These are phyloP conservation scores for Alternaria novae-zelandiae DNA, from an alignment of 2,329 filamentous ascomycete genomes.

Conservation along the genomic window DNA sequence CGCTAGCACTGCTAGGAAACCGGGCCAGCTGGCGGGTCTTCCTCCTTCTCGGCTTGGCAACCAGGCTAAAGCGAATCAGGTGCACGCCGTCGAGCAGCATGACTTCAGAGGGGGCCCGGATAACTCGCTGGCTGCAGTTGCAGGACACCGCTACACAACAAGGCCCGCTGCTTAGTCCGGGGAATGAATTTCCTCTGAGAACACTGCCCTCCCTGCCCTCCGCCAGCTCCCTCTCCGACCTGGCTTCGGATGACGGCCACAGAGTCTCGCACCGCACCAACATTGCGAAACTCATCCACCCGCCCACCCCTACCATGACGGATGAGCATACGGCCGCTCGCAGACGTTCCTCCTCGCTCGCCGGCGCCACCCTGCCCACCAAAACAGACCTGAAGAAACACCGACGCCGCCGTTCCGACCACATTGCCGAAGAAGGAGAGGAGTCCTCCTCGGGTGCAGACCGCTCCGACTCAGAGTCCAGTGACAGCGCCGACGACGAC, in stretches of 20 bases:
- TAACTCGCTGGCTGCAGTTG: constrained; percentile 42
- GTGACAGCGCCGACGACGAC: constrained; percentile 60
- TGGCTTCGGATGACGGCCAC: constrained; percentile 25
- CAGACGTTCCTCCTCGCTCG: constrained; percentile 45
- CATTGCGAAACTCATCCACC: constrained; percentile 40
- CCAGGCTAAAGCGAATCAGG: constrained; percentile 23
- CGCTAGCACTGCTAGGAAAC: constrained; percentile 10
- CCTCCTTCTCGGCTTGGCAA: constrained; percentile 6
- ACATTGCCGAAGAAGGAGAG: constrained; percentile 45
- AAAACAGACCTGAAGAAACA: constrained; percentile 36
- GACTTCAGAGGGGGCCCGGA: constrained; percentile 28
- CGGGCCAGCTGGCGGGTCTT: background rate
- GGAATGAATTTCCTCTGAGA: constrained; percentile 46
- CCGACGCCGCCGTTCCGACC: constrained; percentile 34
- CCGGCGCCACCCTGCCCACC: constrained; percentile 31
- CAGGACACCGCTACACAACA: constrained; percentile 31
- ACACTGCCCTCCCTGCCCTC: constrained; percentile 45
- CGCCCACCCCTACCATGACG: constrained; percentile 42
- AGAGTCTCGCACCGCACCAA: constrained; percentile 18
- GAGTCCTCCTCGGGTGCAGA: constrained; percentile 36
- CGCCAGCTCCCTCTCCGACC: constrained; percentile 33
- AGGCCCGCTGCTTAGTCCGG: constrained; percentile 39
- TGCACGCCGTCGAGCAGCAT: constrained; percentile 20
- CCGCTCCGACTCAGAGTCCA: constrained; percentile 41
- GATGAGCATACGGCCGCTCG: constrained; percentile 37